Base-by-base conservation (phyloP, 768 basidiomycete genomes). In the Lentinus brumalis region DNA sequence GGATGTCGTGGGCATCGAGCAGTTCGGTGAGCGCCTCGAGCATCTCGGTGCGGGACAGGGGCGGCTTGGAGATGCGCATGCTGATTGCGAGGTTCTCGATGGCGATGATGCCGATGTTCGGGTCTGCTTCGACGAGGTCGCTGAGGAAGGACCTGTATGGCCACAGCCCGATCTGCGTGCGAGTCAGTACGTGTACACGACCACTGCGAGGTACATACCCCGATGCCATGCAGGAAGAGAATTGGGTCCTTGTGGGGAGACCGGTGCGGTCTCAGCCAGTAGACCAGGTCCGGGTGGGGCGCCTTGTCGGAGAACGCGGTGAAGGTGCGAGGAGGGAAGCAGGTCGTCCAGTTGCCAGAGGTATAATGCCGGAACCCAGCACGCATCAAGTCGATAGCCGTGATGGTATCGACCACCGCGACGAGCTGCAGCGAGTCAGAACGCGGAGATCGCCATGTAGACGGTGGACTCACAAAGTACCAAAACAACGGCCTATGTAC, bases 211-310 rank as follows among this genome's bases (percentile, higher is more conserved):
- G 42, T 15, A 73, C 32, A 4, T 71, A 87, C 85, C 10, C 87
- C 88, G n/a, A 88, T 83, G 10, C 87, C 88, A 56, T 89, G 87
- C 1, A 89, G 65, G 66, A 89, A 87, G n/a, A 88, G 69, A 10
- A 89, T 71, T 0, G 87, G 85, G 9, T 75, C 72, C 61, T 81
- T 83, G 1, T 74, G 74, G 9, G 52, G 55, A 4, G 83, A 81
- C 38, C 71, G 75, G 59, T 87, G 86, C 39, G 81, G 79, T 3
- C 78, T 74, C 60, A 80, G 77, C 81, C 81, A 83, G 65, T 80
- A 83, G 1, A 77, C 74, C 10, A 83, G 49, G 1, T 75, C 66
- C 1, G 68, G 59, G 18, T 72, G 66, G 1, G 70, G 64, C 0
- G 83, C 79, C 4, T 66, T 50, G 16, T 67, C 72, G 7, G 85